phyloP scores from a whole-genome alignment of 2,329 filamentous ascomycete species.

The Monosporascus sp. region DNA sequence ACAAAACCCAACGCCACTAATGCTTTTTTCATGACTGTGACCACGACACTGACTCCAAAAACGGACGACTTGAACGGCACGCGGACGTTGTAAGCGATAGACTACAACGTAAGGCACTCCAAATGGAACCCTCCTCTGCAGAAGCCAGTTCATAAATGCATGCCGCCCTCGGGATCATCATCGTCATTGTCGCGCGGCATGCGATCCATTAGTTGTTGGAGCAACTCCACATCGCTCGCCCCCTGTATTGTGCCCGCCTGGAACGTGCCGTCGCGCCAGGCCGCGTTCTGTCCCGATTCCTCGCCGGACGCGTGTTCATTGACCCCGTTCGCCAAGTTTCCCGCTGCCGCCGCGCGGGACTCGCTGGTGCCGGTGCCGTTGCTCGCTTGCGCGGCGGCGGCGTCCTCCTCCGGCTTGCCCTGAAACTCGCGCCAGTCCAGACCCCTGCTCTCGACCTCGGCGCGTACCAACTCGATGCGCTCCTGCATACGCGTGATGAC shows the following conservation, averaged over 20 bases:
- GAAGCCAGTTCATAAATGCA: conserved; percentile 49
- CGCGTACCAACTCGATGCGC: conserved; percentile 57
- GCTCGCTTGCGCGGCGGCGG: conserved; percentile 3
- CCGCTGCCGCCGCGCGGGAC: neutral
- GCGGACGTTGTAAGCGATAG: no score
- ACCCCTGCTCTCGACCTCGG: conserved; percentile 58
- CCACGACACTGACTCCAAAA: no score
- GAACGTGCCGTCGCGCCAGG: conserved; percentile 61
- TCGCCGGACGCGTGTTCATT: conserved; percentile 15
- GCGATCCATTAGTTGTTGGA: conserved; percentile 48
- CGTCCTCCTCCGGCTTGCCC: conserved; percentile 36
- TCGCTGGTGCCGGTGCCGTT: neutral
- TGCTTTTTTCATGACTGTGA: no score
- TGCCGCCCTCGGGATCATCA: conserved; percentile 46
- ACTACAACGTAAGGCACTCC: no score
- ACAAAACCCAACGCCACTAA: no score
- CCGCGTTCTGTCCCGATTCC: conserved; percentile 26
- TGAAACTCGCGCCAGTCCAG: conserved; percentile 52
- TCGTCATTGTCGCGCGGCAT: conserved; percentile 42
- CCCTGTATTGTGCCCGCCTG: conserved; percentile 52
- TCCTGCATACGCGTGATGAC: conserved; percentile 65
- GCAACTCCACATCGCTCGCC: conserved; percentile 54
- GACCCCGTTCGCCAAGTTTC: conserved; percentile 15
- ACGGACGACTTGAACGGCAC: no score
- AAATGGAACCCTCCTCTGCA: no score